Evolutionary conservation across 768 basidiomycete species (phyloP), one percentile per base, ranked within the genome.

Genomic region (Hypsizygus marmoreus): DNA sequence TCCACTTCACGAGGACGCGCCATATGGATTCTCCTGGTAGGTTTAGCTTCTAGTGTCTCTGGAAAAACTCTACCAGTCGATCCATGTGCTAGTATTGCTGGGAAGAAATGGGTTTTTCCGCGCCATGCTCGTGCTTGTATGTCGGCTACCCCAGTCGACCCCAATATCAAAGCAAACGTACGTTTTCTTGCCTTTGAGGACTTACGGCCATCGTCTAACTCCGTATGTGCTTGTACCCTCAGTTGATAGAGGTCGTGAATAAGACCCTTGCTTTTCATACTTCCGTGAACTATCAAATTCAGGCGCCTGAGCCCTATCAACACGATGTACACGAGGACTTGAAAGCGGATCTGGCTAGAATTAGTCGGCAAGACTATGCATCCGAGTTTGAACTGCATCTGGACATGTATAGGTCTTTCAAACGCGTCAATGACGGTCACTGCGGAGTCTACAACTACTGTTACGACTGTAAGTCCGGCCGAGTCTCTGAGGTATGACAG

Each of bases 201-300:
- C 28, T 10, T 14, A 23, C 26, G 19, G n/a, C 10, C 19, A 44
- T 2, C 34, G n/a, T 44, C 42, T 14, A 20, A 10, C 14, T 31
- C 12, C 24, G 5, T 19, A 19, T 22, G 12, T 26, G 17, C 6
- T 7, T 25, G n/a, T 9, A 2, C 35, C n/a, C 26, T 4, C 46
- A 82, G 81, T 72, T 78, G 33, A 68, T 83, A 40, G 75, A 83
- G 45, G 79, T 79, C 10, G 67, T 81, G 19, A 81, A 73, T 56
- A 81, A 77, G 59, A 80, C 79, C 0, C 61, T 82, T 19, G 72
- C 75, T 11, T 82, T 85, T 58, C 82, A 84, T 55, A 80, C 81
- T 0, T 82, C 81, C 1, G 73, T 77, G 17, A 82, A 81, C 63
- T 82, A 82, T 48, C 74, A 81, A 61, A 69, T 78, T 33, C 64